phyloP scores from a whole-genome alignment of 1,284 basidiomycete genomes.

The Moniliophthora roreri region DNA sequence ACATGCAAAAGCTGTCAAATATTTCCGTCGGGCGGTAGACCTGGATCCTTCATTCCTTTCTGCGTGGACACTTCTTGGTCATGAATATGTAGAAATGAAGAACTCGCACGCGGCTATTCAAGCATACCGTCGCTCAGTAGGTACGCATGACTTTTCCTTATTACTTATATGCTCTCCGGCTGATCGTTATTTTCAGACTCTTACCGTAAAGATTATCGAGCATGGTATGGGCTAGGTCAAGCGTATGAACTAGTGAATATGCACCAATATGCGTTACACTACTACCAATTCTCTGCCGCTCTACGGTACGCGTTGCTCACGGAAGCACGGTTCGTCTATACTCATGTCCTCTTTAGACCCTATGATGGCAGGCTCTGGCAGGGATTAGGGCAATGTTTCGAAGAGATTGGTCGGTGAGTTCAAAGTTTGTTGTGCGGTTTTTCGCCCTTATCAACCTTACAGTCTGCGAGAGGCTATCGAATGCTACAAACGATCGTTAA shows the following conservation, averaged over 20 bases:
- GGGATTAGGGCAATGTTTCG: constrained; percentile 92
- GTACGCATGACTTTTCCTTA: neutral
- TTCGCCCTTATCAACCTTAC: constrained; percentile 12
- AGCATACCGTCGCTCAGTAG: constrained; percentile 90
- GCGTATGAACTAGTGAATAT: constrained; percentile 97
- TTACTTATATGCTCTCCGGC: neutral
- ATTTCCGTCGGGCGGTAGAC: constrained; percentile 92
- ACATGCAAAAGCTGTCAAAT: constrained; percentile 94
- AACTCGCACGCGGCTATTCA: constrained; percentile 99
- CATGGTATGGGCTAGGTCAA: constrained; percentile 98
- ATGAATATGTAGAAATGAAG: constrained; percentile 98
- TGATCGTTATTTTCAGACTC: constrained; percentile 57
- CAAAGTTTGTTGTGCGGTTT: neutral
- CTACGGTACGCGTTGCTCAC: constrained; percentile 61
- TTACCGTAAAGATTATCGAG: constrained; percentile 94
- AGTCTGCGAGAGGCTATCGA: constrained; percentile 86
- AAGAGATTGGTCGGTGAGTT: constrained; percentile 79
- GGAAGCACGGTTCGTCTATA: neutral
- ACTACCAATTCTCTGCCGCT: constrained; percentile 95
- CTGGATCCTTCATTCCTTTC: constrained; percentile 93
- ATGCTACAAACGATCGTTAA: constrained; percentile 85
- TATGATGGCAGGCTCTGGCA: constrained; percentile 98
- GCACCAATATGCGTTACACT: constrained; percentile 94
- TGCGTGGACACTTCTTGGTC: constrained; percentile 99
- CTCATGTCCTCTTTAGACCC: constrained; percentile 54